Conservation (phyloP, 163 green algal genomes). For the Scenedesmus sp. region DNA sequence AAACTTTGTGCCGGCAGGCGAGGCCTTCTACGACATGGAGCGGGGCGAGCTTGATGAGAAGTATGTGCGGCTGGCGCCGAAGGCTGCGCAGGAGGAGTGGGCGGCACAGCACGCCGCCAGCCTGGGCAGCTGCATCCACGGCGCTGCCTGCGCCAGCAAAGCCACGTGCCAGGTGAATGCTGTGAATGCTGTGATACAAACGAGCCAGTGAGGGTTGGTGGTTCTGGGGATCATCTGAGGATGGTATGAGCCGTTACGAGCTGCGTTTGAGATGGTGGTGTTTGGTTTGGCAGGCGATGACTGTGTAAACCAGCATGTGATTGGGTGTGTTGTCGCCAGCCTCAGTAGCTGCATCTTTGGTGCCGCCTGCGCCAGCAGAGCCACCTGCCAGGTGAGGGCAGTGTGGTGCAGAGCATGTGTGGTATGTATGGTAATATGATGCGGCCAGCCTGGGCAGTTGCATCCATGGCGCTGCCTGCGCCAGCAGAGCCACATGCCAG, state of each 20-base stretch:
- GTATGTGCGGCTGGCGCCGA: slow-evolving; percentile 65
- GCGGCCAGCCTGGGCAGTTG: too few relatives aligned
- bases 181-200: neutral
- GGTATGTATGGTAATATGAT: too few relatives aligned
- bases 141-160: slow-evolving; percentile 69
- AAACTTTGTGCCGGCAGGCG: slow-evolving; percentile 47
- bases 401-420: neutral
- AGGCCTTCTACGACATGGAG: slow-evolving; percentile 84
- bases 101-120: slow-evolving; percentile 16
- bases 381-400: slow-evolving; percentile 63
- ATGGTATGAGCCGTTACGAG: neutral
- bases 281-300: too few relatives aligned
- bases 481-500: slow-evolving; percentile 56
- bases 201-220: neutral
- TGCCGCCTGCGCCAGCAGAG: slow-evolving; percentile 65
- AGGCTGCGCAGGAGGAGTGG: slow-evolving; percentile 66
- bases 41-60: slow-evolving; percentile 79
- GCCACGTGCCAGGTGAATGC: slow-evolving; percentile 63
- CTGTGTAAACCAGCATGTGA: too few relatives aligned
- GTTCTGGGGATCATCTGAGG: neutral
- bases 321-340: neutral
- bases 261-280: neutral
- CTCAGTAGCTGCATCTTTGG: slow-evolving; percentile 84
- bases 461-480: too few relatives aligned
- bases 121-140: slow-evolving; percentile 82